These are phyloP conservation scores for Exobasidium rhododendri DNA, from an alignment of 1,284 basidiomycete genomes.

Conservation along the genomic window DNA sequence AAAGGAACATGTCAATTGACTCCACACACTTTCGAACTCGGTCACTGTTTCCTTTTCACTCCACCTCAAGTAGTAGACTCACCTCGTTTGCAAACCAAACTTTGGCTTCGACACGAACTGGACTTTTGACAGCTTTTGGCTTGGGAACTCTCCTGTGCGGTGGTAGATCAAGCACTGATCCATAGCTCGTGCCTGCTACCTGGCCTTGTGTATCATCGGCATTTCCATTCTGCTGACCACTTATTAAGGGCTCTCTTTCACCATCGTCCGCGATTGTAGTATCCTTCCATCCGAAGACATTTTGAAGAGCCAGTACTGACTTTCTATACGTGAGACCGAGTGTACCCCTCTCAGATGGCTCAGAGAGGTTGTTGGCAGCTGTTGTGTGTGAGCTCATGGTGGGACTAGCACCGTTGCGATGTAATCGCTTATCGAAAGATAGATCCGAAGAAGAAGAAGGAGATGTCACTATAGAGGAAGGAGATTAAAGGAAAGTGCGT, in stretches of 20 bases:
- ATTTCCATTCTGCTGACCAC: not conserved
- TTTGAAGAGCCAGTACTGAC: constrained; percentile 38
- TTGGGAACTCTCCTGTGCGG: constrained; percentile 36
- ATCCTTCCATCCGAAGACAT: constrained; percentile 27
- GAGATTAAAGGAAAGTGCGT: not conserved
- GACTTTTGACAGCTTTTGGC: constrained; percentile 59
- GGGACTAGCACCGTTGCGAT: no score
- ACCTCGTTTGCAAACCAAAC: constrained; percentile 55
- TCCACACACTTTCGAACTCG: no score
- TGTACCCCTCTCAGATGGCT: constrained; percentile 31
- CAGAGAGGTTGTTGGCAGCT: constrained; percentile 3
- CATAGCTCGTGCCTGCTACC: constrained; percentile 18
- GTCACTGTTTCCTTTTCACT: no score
- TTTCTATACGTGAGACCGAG: constrained; percentile 37
- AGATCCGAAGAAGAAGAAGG: not conserved
- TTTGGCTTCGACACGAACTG: constrained; percentile 52
- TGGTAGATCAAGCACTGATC: constrained; percentile 21
- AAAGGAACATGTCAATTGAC: no score
- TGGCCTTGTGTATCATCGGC: not conserved
- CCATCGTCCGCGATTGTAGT: constrained; percentile 22
- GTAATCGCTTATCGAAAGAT: not conserved
- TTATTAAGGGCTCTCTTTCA: constrained; percentile 36
- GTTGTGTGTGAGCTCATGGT: constrained; percentile 3
- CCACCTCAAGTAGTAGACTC: constrained; percentile 55
- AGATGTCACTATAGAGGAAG: not conserved